Evolutionary conservation across 768 basidiomycete genomes (phyloP), one percentile per base, ranked within the genome.

Genomic region (Chiua virens): DNA sequence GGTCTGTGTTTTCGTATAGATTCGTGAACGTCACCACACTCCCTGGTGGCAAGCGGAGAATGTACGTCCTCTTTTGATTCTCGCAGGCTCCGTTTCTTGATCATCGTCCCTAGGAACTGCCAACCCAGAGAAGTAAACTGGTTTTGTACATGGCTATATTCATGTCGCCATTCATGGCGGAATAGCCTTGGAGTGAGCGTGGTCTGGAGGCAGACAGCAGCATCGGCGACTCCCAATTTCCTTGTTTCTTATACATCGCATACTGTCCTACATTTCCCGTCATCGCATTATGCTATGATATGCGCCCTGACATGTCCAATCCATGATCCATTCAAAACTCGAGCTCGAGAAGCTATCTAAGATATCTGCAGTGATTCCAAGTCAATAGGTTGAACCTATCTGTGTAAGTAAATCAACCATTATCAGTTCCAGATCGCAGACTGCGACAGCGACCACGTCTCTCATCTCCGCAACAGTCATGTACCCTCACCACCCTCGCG

Each of bases 11-110:
- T 35, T 37, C 28, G 20, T 8, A 6, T 48, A 90, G 89, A 73
- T 93, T 92, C 80, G 92, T 95, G 58, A 96, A 96, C 73, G 92
- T 96, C 58, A 96, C 92, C 58, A 82, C 86, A 54, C 80, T 88
- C 53, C 89, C 89, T 44, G 89, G 90, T 56, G 95, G 92, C 73
- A 97, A 97, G 79, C 84, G 94, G 76, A 83, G 85, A 76, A 97
- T 97, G 95, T 98, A 74, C 81, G 95, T 90, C 42, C 49, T 49
- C 59, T 55, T 58, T 36, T 23, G 38, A 42, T 51, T 60, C 67
- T 64, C 64, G 70, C 67, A 86, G 90, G 86, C 89, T 87, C 89
- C 86, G 86, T 87, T 90, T 87, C 84, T 40, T n/a, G 35, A 13
- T 50, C 54, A 46, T 15, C 30, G 15, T 28, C 14, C 49, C 25